A percentile compares a stretch with the other conserved stretches of the same genome.
These are phyloP conservation scores for Candida sanyaensis DNA, from an alignment of 1,139 yeast genomes.

Conservation along the genomic window DNA sequence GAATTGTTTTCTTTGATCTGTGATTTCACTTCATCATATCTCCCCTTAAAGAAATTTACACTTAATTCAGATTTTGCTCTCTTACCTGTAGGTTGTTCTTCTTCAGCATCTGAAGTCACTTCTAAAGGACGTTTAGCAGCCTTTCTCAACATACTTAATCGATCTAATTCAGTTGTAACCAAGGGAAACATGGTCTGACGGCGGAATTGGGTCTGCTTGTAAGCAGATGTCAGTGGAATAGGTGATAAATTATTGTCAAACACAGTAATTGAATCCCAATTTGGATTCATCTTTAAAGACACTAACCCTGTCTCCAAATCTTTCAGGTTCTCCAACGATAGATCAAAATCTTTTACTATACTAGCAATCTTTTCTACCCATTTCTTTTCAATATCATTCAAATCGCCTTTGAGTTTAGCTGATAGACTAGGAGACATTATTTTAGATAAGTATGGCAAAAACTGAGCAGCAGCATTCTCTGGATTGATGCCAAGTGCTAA, in stretches of 20 bases:
- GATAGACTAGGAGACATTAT: slow-evolving; percentile 47
- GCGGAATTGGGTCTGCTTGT: slow-evolving; percentile 28
- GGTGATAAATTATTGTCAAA: slow-evolving; percentile 28
- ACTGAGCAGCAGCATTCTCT: slow-evolving; percentile 28
- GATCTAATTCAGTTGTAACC: slow-evolving; percentile 43
- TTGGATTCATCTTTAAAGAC: slow-evolving; percentile 35
- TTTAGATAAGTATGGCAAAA: slow-evolving; percentile 48
- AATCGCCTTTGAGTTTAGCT: slow-evolving; percentile 26
- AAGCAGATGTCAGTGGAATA: slow-evolving; percentile 14
- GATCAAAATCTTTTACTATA: slow-evolving; percentile 27
- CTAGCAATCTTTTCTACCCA: slow-evolving; percentile 31
- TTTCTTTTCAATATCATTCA: slow-evolving; percentile 25
- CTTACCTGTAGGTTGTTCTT: slow-evolving; percentile 29
- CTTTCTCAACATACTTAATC: slow-evolving; percentile 21
- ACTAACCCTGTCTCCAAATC: slow-evolving; percentile 35
- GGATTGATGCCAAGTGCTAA: slow-evolving; percentile 31
- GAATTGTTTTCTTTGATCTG: slow-evolving; percentile 12
- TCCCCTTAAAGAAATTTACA: slow-evolving; percentile 42
- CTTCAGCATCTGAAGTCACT: slow-evolving; percentile 18
- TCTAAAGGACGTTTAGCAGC: slow-evolving; percentile 32
- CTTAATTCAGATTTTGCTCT: slow-evolving; percentile 24
- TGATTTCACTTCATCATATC: slow-evolving; percentile 34
- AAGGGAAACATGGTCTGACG: slow-evolving; percentile 42
- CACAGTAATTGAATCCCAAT: slow-evolving; percentile 34
- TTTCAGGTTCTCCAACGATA: slow-evolving; percentile 34